Evolutionary conservation across 495 filamentous ascomycete species (phyloP).

Genomic region (Trichoderma virens): DNA sequence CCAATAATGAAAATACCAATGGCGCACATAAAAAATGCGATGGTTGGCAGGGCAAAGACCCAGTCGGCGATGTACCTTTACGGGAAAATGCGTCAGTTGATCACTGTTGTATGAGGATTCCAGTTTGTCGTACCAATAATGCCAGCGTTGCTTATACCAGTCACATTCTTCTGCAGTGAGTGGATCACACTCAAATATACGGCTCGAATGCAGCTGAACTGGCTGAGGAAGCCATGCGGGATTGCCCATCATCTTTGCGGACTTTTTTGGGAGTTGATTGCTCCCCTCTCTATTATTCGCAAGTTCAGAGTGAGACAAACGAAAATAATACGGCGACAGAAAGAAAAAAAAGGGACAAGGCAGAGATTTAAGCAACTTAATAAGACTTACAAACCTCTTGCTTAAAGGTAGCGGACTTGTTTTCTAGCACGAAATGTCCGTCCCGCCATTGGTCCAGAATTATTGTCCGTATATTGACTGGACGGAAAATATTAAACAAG

Average conservation of each 20-base stretch:
- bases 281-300: too few species aligned
- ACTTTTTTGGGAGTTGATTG: too few species aligned
- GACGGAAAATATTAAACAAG: too few species aligned
- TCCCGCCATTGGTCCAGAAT: too few species aligned
- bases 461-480: too few species aligned
- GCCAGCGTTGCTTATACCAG: neutral
- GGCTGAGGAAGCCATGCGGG: neutral
- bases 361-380: too few species aligned
- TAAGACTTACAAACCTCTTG: too few species aligned
- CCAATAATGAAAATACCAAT: conserved; percentile 40
- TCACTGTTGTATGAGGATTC: neutral
- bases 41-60: conserved; percentile 40
- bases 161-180: neutral
- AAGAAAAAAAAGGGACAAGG: too few species aligned
- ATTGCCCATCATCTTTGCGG: neutral
- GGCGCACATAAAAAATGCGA: conserved; percentile 41
- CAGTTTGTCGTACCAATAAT: neutral
- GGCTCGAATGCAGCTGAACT: neutral
- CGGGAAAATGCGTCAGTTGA: neutral
- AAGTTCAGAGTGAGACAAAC: too few species aligned
- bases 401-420: too few species aligned
- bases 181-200: neutral
- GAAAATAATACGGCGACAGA: too few species aligned
- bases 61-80: conserved; percentile 51
- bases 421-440: too few species aligned